These are phyloP conservation scores for Neostapfia colusana DNA, from an alignment of 176 grass and related monocot species.

Conservation along the genomic window DNA sequence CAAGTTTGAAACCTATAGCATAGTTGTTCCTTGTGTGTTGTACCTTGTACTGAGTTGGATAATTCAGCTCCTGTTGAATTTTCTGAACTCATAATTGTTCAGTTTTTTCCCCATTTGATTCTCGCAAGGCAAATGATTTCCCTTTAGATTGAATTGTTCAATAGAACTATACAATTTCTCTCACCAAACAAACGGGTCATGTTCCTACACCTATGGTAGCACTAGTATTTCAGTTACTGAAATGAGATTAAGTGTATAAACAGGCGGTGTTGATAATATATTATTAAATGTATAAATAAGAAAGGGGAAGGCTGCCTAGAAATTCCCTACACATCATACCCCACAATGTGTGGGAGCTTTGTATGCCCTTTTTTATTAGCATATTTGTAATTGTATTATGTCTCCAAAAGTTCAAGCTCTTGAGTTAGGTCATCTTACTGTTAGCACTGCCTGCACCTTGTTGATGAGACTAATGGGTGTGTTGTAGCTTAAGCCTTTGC, in stretches of 20 bases:
- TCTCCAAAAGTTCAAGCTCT: not conserved
- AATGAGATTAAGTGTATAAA: not conserved
- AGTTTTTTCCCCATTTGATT: not conserved
- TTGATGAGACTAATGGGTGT: constrained; percentile 14
- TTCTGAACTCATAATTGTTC: constrained; percentile 5
- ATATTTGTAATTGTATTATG: not conserved
- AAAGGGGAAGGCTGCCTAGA: too few relatives aligned
- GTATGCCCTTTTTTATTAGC: too few relatives aligned
- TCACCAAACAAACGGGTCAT: not conserved
- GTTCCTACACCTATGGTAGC: constrained; percentile 2
- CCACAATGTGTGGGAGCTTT: too few relatives aligned
- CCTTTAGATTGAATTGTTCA: not conserved
- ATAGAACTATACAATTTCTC: not conserved
- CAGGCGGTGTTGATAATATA: not conserved
- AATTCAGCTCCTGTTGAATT: not conserved
- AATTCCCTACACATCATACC: too few relatives aligned
- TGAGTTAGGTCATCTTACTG: constrained; percentile 16
- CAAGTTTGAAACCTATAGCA: not conserved
- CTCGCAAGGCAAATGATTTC: not conserved
- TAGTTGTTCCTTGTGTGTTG: not conserved
- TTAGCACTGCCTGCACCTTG: not conserved
- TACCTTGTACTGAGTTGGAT: constrained; percentile 5
- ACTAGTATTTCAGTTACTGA: constrained; percentile 15
- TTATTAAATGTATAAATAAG: not conserved
- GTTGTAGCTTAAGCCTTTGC: constrained; percentile 1